A percentile compares a stretch with the other conserved stretches of the same genome.
Conservation (phyloP, 2,329 filamentous ascomycete genomes). For the Ophiostoma ips region DNA sequence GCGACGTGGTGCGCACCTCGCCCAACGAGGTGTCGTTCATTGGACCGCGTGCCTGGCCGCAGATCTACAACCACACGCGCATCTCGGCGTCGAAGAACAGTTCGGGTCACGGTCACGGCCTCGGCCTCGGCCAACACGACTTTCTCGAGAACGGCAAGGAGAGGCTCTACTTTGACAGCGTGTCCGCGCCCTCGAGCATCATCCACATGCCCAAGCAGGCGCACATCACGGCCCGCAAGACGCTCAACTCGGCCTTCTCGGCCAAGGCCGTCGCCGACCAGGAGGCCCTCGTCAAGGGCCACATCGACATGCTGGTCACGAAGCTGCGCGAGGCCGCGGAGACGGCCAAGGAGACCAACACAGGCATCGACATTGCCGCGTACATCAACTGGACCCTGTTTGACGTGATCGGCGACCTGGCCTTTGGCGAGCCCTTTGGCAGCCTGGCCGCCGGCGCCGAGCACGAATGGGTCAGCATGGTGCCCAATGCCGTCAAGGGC, state of each 20-base stretch:
- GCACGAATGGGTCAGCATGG: conserved; percentile 17
- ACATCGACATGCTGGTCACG: conserved; percentile 7
- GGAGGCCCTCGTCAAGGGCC: conserved; percentile 7
- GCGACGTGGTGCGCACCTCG: conserved; percentile 29
- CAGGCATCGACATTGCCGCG: conserved; percentile 34
- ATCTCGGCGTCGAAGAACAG: background rate
- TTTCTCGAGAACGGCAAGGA: conserved; percentile 10
- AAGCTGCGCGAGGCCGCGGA: conserved; percentile 3
- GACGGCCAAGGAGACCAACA: no score
- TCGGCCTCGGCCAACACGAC: background rate
- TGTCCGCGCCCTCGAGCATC: conserved; percentile 4
- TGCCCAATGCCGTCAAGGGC: conserved; percentile 16
- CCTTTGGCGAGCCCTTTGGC: conserved; percentile 30
- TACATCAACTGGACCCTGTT: conserved; percentile 24
- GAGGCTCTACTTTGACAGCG: conserved; percentile 1
- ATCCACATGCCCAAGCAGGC: conserved; percentile 1
- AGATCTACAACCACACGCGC: conserved; percentile 17
- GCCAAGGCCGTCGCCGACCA: conserved; percentile 12
- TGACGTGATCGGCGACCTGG: conserved; percentile 29
- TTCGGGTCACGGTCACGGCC: background rate
- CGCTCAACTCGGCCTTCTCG: conserved; percentile 9
- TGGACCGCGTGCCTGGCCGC: conserved; percentile 21
- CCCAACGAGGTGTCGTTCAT: conserved; percentile 30
- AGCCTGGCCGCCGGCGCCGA: conserved; percentile 18
- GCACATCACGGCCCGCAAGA: conserved; percentile 7